A percentile compares a stretch with the other conserved stretches of the same genome.
Evolutionary conservation across 192 early-diverging fungal species (phyloP).

Genomic region (Umbelopsis ramanniana): DNA sequence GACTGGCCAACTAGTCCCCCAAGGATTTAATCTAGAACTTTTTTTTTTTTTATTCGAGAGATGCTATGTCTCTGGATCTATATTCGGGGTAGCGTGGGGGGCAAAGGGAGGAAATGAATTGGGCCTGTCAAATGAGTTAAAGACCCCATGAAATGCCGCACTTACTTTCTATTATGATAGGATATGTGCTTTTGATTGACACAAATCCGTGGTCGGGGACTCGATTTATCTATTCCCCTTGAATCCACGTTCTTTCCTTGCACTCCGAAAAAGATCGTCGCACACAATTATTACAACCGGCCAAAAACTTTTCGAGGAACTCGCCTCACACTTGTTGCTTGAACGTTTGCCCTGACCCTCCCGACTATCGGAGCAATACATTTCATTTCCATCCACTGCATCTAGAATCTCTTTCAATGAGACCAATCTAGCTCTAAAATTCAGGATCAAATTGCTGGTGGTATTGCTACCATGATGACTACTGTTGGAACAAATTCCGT

Average conservation of each 20-base stretch:
- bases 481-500: neutral
- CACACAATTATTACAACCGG: neutral
- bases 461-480: neutral
- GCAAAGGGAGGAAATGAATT: neutral
- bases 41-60: neutral
- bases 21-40: neutral
- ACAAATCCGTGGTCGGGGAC: neutral
- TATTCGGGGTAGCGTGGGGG: neutral
- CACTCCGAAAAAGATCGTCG: constrained; percentile 22
- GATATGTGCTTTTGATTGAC: neutral
- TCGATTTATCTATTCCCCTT: neutral
- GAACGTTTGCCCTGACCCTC: neutral
- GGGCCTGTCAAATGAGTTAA: neutral
- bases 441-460: no score
- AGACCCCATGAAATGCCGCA: neutral
- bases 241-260: constrained; percentile 12
- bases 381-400: neutral
- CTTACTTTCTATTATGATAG: no score
- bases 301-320: no score
- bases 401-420: neutral
- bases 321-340: neutral
- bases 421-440: no score
- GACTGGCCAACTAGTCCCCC: neutral
- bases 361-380: neutral
- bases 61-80: neutral